Conservation (phyloP, 2,329 filamentous ascomycete species). For the Blastomyces gilchristii region DNA sequence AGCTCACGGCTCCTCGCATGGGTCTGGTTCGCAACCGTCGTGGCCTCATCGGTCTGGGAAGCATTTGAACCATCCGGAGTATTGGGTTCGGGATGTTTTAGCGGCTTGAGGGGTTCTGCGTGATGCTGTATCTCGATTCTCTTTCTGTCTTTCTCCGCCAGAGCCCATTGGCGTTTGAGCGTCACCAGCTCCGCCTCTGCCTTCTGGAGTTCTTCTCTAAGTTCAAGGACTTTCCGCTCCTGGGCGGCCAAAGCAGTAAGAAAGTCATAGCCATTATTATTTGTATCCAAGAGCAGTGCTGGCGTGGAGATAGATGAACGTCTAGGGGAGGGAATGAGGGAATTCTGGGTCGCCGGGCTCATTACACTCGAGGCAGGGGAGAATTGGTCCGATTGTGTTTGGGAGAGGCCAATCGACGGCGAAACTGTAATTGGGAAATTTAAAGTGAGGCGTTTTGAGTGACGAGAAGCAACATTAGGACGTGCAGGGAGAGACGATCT, state of each 20-base stretch:
- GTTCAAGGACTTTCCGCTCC: slow-evolving; percentile 79
- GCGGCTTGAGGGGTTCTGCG: slow-evolving; percentile 48
- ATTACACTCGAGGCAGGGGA: slow-evolving; percentile 25
- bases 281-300: slow-evolving; percentile 17
- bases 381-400: slow-evolving; percentile 16
- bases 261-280: slow-evolving; percentile 54
- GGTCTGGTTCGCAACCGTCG: slow-evolving; percentile 19
- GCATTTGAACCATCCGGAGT: slow-evolving; percentile 11
- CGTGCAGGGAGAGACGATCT: slow-evolving; percentile 27
- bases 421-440: slow-evolving; percentile 34
- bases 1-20: slow-evolving; percentile 48
- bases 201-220: slow-evolving; percentile 76
- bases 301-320: slow-evolving; percentile 18
- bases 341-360: slow-evolving; percentile 26
- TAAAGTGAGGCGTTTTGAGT: slow-evolving; percentile 37
- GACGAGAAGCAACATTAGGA: slow-evolving; percentile 29
- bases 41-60: slow-evolving; percentile 17
- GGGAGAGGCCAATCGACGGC: slow-evolving; percentile 13
- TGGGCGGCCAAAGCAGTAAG: slow-evolving; percentile 86
- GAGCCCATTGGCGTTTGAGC: slow-evolving; percentile 76
- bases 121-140: slow-evolving; percentile 53
- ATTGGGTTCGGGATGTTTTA: slow-evolving; percentile 34
- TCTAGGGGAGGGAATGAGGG: slow-evolving; percentile 24
- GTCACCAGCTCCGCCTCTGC: slow-evolving; percentile 67
- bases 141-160: slow-evolving; percentile 67